A percentile compares a stretch with the other conserved stretches of the same genome.
Conservation (phyloP, 441 rosid species). For the Gossypium davidsonii region DNA sequence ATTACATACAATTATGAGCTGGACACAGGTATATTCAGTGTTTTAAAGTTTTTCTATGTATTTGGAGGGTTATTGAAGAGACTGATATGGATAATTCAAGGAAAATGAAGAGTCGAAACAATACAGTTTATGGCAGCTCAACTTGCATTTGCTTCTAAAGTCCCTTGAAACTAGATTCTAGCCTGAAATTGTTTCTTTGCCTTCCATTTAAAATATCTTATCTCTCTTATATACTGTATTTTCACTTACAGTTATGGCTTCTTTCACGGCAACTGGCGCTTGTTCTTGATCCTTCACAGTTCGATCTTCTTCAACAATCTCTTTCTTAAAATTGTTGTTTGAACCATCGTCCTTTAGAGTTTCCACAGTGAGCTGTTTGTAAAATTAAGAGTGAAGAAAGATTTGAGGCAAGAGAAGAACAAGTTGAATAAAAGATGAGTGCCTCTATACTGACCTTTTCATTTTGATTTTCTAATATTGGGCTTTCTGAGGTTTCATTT, state of each 20-base stretch:
- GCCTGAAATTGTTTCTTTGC: too few species aligned
- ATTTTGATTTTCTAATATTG: neutral
- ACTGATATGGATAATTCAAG: too few species aligned
- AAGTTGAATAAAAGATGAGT: neutral
- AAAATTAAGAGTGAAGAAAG: neutral
- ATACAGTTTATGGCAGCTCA: too few species aligned
- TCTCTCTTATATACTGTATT: neutral
- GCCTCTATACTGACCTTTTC: slow-evolving; percentile 23
- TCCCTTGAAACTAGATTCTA: too few species aligned
- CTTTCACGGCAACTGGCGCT: slow-evolving; percentile 19
- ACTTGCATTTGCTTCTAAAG: too few species aligned
- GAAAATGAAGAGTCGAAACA: too few species aligned
- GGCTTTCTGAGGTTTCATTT: slow-evolving; percentile 1
- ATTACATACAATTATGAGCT: neutral
- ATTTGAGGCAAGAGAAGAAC: slow-evolving; percentile 12
- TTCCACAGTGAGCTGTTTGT: slow-evolving; percentile 17
- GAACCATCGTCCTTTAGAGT: slow-evolving; percentile 14
- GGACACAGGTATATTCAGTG: neutral
- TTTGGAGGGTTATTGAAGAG: neutral
- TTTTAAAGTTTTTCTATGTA: neutral
- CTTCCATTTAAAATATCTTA: too few species aligned
- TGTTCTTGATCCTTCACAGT: slow-evolving; percentile 18
- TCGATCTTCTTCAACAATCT: slow-evolving; percentile 18
- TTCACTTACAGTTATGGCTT: slow-evolving; percentile 15
- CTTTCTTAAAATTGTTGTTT: slow-evolving; percentile 18